Evolutionary conservation across 257 asterid genomes (phyloP).

Genomic region (Solanum corneliomulleri): DNA sequence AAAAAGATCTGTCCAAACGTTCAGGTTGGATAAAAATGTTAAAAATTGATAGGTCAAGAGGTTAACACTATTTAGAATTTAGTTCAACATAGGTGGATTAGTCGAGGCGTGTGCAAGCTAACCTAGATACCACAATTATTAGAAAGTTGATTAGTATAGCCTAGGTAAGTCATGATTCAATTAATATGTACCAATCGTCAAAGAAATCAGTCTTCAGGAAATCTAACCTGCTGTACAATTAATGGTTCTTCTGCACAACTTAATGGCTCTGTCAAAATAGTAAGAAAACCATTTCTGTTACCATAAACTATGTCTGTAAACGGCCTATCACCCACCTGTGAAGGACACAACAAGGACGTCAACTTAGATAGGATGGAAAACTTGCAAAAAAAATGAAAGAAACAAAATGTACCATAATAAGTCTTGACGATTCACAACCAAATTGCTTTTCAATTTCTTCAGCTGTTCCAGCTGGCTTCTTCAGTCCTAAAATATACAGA

Average conservation of each 20-base stretch:
- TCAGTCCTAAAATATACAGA: slow-evolving; percentile 32
- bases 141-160: not conserved
- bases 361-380: not conserved
- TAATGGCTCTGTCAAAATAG: slow-evolving; percentile 75
- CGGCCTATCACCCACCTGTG: slow-evolving; percentile 96
- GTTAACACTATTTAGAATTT: not conserved
- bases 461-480: slow-evolving; percentile 93
- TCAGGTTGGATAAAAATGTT: not conserved
- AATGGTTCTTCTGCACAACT: slow-evolving; percentile 74
- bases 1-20: not conserved
- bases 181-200: not conserved
- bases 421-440: slow-evolving; percentile 71
- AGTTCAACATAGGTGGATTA: not conserved
- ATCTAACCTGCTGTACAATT: slow-evolving; percentile 66
- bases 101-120: not conserved
- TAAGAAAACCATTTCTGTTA: slow-evolving; percentile 74
- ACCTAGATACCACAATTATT: not conserved
- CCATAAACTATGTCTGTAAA: slow-evolving; percentile 89
- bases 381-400: not conserved
- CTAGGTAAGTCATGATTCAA: not conserved
- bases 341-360: slow-evolving; percentile 6
- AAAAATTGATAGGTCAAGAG: not conserved
- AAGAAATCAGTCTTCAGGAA: not conserved
- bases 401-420: slow-evolving; percentile 48
- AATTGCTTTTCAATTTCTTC: slow-evolving; percentile 80